Evolutionary conservation across 192 early-diverging fungal species (phyloP).

Genomic region (Linnemannia exigua): DNA sequence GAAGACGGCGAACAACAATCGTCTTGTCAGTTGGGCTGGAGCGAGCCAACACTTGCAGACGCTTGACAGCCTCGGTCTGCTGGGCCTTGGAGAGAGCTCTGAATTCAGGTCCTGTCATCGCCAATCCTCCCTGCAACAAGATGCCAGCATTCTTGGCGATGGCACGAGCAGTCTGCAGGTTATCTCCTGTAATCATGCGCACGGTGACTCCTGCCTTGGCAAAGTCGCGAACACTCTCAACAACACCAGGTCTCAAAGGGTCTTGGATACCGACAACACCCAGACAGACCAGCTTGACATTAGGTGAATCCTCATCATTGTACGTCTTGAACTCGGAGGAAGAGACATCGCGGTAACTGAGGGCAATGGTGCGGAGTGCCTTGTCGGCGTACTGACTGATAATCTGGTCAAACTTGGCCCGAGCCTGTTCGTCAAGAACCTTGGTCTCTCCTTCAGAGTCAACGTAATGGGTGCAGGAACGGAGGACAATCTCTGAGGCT

Average conservation of each 20-base stretch:
- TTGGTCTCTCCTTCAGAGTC: slow-evolving; percentile 62
- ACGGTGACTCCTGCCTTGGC: slow-evolving; percentile 88
- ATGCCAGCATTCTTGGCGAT: slow-evolving; percentile 93
- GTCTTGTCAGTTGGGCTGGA: slow-evolving; percentile 92
- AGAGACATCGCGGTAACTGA: slow-evolving; percentile 75
- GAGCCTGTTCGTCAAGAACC: slow-evolving; percentile 57
- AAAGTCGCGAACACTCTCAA: slow-evolving; percentile 81
- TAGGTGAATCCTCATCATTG: slow-evolving; percentile 66
- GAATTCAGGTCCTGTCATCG: slow-evolving; percentile 86
- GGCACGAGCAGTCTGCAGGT: slow-evolving; percentile 88
- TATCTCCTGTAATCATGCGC: slow-evolving; percentile 90
- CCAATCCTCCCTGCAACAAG: slow-evolving; percentile 77
- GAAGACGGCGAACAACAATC: slow-evolving; percentile 81
- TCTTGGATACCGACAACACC: slow-evolving; percentile 91
- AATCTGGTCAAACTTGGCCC: slow-evolving; percentile 55
- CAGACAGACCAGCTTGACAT: slow-evolving; percentile 68
- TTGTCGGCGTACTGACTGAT: slow-evolving; percentile 74
- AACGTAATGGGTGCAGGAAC: slow-evolving; percentile 69
- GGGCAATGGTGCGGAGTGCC: slow-evolving; percentile 81
- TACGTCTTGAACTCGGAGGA: slow-evolving; percentile 58
- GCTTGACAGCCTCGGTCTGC: slow-evolving; percentile 74
- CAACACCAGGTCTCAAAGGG: slow-evolving; percentile 84
- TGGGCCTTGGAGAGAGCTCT: slow-evolving; percentile 72
- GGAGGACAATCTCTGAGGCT: slow-evolving; percentile 82
- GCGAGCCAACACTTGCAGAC: slow-evolving; percentile 88